phyloP scores from a whole-genome alignment of 2,329 filamentous ascomycete species.

The Cercospora berteroae region DNA sequence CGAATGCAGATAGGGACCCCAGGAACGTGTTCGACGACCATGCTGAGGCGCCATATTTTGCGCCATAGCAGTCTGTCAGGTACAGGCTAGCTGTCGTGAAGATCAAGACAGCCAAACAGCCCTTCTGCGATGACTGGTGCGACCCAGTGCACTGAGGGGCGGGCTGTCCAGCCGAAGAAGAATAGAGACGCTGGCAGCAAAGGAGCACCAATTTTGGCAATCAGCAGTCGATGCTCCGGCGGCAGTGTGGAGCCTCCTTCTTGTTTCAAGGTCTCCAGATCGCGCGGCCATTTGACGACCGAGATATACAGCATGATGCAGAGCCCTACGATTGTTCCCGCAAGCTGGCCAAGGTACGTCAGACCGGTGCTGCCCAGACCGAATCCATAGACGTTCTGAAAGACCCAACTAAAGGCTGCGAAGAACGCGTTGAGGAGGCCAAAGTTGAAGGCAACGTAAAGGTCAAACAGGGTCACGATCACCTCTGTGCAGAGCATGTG shows the following conservation, averaged over 20 bases:
- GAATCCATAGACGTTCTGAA: slow-evolving; percentile 28
- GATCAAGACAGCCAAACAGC: slow-evolving; percentile 40
- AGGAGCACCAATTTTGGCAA: slow-evolving; percentile 34
- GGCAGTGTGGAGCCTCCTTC: slow-evolving; percentile 13
- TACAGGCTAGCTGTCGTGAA: slow-evolving; percentile 28
- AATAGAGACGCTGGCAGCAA: slow-evolving; percentile 37
- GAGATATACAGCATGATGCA: slow-evolving; percentile 12
- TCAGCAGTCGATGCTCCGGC: slow-evolving; percentile 35
- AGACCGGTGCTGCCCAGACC: slow-evolving; percentile 25
- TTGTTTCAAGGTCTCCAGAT: neutral
- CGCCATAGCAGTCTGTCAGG: slow-evolving; percentile 23
- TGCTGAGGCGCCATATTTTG: slow-evolving; percentile 34
- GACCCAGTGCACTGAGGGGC: slow-evolving; percentile 38
- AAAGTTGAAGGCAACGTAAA: slow-evolving; percentile 29
- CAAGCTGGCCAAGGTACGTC: slow-evolving; percentile 28
- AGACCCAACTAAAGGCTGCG: slow-evolving; percentile 28
- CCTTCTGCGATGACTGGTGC: slow-evolving; percentile 40
- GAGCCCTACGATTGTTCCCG: slow-evolving; percentile 21
- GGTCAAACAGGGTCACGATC: slow-evolving; percentile 30
- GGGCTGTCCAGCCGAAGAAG: slow-evolving; percentile 38
- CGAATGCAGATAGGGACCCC: slow-evolving; percentile 37
- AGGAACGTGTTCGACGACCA: slow-evolving; percentile 29
- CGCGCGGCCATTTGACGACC: slow-evolving; percentile 1
- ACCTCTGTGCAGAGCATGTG: slow-evolving; percentile 36
- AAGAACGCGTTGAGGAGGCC: slow-evolving; percentile 29